Evolutionary conservation across 495 filamentous ascomycete species (phyloP), one percentile per base, ranked within the genome.

Genomic region (Bombardia bombarda): DNA sequence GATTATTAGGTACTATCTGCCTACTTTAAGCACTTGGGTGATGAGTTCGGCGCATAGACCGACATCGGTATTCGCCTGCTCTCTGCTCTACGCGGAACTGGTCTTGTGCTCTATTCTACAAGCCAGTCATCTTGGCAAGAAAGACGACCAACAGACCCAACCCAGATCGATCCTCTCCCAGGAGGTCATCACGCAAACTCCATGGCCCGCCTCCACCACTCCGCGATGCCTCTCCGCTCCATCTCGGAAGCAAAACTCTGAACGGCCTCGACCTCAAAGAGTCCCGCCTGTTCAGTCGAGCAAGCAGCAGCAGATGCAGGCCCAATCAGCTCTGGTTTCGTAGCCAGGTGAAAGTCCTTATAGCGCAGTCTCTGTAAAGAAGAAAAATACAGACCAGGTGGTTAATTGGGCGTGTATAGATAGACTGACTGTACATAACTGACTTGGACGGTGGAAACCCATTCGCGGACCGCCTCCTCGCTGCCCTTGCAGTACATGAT

Each of bases 401-500:
- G 26, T 13, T 7, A 36, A 17, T 18, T 36, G n/a, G n/a, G n/a
- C 19, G 4, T 16, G 13, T 36, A 17, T 37, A 17, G 14, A 40
- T 23, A 32, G 7, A 13, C n/a, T n/a, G n/a, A n/a, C n/a, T 21
- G 3, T 10, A 17, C 21, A 25, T 19, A 14, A 51, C 56, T 30
- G 21, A 62, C 58, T 43, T 63, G 58, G 20, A 62, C 58, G 9
- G 49, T 49, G 7, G 47, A 51, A 32, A 61, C 58, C 60, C 56
- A 62, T 25, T 49, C 53, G 24, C 40, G 38, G 12, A 63, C 57
- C 5, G 35, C 60, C 48, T 74, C 69, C 14, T 75, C 71, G 16
- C 50, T 51, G 3, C 78, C 79, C 56, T 86, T 80, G 33, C 80
- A 83, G 57, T 87, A 85, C 82, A 89, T 86, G 47, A 88, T 81